Evolutionary conservation across 768 basidiomycete genomes (phyloP), one percentile per base, ranked within the genome.

Genomic region (Russula foetens): DNA sequence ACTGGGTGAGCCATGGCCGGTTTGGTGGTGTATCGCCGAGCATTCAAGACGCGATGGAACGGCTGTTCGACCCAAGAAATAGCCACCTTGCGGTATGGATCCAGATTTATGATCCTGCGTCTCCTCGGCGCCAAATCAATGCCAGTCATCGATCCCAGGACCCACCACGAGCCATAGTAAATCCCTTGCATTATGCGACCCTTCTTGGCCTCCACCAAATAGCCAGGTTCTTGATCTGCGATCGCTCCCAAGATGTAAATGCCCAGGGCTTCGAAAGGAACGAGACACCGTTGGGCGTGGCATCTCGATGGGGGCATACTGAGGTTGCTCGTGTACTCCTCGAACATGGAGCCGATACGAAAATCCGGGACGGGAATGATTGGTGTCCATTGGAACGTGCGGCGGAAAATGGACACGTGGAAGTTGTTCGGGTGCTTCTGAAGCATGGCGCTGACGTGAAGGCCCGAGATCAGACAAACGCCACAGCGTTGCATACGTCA

Each of bases 121-220:
- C n/a, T n/a, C n/a, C n/a, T n/a, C 12, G 7, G 12, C 14, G 1
- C 12, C 12, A 2, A 6, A 7, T 12, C 0, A 4, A 4, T 0
- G n/a, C 14, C 49, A 9, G 23, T 23, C 0, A 4, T 2, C 3
- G 12, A 23, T 7, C 21, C 9, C 35, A 38, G 17, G 1, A 8
- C 7, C 21, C 15, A 1, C 2, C 7, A 8, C 4, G 8, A 15
- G 23, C 23, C 51, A 39, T 17, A 2, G 35, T 23, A 5, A 26
- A 23, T 5, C 9, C 35, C 2, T n/a, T 52, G 51, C 51, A 52
- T 52, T 52, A 52, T 26, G 51, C 35, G 1, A 35, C 51, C 0
- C 6, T 39, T 17, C 26, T 14, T 12, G 24, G 38, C 24, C n/a
- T 52, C 0, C 24, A 39, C 15, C 35, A 52, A 4, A 19, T 39